Evolutionary conservation across 306 rosid genomes (phyloP), one percentile per base, ranked within the genome.

Genomic region (Elaeagnus macrophylla): DNA sequence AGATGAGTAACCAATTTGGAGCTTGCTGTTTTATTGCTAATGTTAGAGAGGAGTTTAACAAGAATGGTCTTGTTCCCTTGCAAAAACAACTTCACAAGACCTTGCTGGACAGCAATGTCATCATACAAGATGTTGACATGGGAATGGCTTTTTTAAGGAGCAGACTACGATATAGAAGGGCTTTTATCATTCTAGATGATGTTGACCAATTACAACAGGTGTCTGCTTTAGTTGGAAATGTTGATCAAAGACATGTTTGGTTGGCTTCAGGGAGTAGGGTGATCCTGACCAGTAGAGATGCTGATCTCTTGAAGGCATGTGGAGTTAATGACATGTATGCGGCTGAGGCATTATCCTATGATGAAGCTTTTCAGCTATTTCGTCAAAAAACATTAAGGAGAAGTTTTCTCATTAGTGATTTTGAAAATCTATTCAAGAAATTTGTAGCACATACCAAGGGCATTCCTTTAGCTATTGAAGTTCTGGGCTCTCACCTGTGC

Each of bases 221-320:
- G 35, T 16, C 38, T 0, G 2, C 37, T 39, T 13, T 68, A 8
- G 62, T 48, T 0, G 67, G 73, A 1, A 7, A 38, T 3, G 12
- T 1, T 6, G n/a, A 44, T 11, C 12, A 11, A 6, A n/a, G n/a
- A 7, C 32, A 10, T 0, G 56, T 32, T 16, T 38, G 16, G 10
- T 61, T 68, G n/a, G 57, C 53, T 6, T 6, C 12, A 0, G 67
- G 66, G 11, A 68, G 67, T 13, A 57, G 61, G 39, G 42, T 61
- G 42, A 51, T 61, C 9, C 37, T 61, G 11, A 61, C 67, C 7
- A 61, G 50, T 4, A 20, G 58, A 51, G 8, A 61, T 1, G 54
- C 15, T 16, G 51, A 51, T 20, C 12, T 61, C 14, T 14, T 40
- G 15, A 14, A 45, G 0, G 48, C 49, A 3, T 11, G 12, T 0